Evolutionary conservation across 192 early-diverging fungal genomes (phyloP).

Genomic region (Linderina pennispora): DNA sequence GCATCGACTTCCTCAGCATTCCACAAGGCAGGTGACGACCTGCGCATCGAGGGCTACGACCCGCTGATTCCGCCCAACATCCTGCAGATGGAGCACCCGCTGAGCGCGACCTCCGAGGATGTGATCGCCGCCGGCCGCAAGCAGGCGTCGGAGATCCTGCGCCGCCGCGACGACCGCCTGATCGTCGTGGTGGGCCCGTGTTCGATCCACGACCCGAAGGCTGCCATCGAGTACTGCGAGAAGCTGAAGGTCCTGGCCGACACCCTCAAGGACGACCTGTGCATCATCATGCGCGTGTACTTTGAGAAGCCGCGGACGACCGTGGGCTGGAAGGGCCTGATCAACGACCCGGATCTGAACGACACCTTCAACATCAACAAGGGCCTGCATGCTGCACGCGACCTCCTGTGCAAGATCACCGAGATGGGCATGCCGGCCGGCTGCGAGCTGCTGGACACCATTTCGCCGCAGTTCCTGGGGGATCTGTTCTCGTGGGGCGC

Average conservation of each 20-base stretch:
- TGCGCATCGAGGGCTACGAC: conserved; percentile 81
- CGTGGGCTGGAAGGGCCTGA: conserved; percentile 85
- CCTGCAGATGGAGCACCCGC: conserved; percentile 77
- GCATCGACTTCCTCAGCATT: conserved; percentile 43
- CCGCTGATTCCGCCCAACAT: conserved; percentile 90
- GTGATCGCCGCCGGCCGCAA: conserved; percentile 50
- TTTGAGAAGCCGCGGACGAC: conserved; percentile 99
- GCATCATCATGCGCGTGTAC: conserved; percentile 94
- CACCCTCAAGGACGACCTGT: conserved; percentile 63
- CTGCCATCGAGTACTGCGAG: conserved; percentile 80
- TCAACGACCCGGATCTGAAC: conserved; percentile 74
- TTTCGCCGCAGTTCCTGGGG: conserved; percentile 92
- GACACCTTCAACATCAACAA: conserved; percentile 94
- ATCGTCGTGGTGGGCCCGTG: conserved; percentile 93
- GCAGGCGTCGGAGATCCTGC: conserved; percentile 67
- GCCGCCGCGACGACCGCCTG: conserved; percentile 77
- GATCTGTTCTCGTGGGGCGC: conserved; percentile 96
- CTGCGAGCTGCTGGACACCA: conserved; percentile 89
- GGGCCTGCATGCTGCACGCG: conserved; percentile 81
- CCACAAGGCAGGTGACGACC: conserved; percentile 65
- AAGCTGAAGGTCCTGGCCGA: conserved; percentile 55
- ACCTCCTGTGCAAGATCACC: conserved; percentile 74
- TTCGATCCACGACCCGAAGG: conserved; percentile 88
- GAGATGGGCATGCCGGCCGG: conserved; percentile 79
- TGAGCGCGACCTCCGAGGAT: conserved; percentile 45